Percentiles rank a stretch among this genome's conserved stretches.
Conservation (phyloP, 108 stramenopile species). For the Nitzschia sp. region DNA sequence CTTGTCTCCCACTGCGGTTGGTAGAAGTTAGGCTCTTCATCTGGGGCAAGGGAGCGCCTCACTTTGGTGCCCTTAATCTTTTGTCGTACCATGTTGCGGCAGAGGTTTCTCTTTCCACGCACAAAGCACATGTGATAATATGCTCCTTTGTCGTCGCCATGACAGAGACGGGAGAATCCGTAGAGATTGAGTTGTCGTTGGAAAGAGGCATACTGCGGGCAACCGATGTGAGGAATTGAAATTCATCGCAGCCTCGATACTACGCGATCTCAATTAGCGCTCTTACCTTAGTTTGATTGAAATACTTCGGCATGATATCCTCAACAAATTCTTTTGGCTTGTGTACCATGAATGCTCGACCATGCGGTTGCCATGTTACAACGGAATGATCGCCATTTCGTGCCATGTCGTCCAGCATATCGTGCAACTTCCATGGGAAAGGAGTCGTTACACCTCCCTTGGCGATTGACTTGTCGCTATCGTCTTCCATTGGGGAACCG, state of each 20-base stretch:
- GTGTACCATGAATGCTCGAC: slow-evolving; percentile 68
- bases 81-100: slow-evolving; percentile 43
- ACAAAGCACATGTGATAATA: slow-evolving; percentile 44
- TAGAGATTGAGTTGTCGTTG: slow-evolving; percentile 65
- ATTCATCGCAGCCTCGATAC: background rate
- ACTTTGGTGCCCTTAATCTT: slow-evolving; percentile 78
- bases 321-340: slow-evolving; percentile 65
- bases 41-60: slow-evolving; percentile 36
- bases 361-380: slow-evolving; percentile 77
- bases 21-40: slow-evolving; percentile 69
- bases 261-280: background rate
- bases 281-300: slow-evolving; percentile 78
- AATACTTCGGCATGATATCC: slow-evolving; percentile 81
- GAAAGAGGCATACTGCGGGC: slow-evolving; percentile 39
- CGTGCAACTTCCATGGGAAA: slow-evolving; percentile 50
- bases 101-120: slow-evolving; percentile 31
- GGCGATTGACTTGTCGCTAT: slow-evolving; percentile 33
- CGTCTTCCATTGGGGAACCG: slow-evolving; percentile 3
- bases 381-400: slow-evolving; percentile 35
- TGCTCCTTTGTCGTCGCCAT: slow-evolving; percentile 40
- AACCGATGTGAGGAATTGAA: slow-evolving; percentile 1
- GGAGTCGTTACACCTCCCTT: slow-evolving; percentile 42
- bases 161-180: slow-evolving; percentile 49
- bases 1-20: slow-evolving; percentile 7
- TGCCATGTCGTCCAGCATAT: slow-evolving; percentile 41